Evolutionary conservation across 371 early-diverging fungal species (phyloP), one percentile per base, ranked within the genome.

Genomic region (Smittium mucronatum): DNA sequence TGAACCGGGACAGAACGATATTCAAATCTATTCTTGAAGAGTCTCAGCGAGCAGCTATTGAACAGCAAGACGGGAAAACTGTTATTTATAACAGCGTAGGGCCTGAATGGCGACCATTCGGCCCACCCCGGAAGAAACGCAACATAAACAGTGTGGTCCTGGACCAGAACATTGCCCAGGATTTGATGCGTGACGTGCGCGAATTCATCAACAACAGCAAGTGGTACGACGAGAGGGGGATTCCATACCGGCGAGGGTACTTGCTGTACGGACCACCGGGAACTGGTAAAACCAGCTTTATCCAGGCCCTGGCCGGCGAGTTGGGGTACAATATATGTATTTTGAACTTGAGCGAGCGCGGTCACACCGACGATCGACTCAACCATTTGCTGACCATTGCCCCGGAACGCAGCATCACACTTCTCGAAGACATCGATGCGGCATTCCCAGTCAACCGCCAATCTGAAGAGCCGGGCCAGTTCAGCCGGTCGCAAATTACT

Each of bases 361-460:
- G 94, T 26, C 74, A 95, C 82, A 94, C 99, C 32, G 97, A 95
- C 81, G 95, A 99, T 82, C 85, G 99, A 70, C 76, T 98, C 36
- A 91, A 93, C 71, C 93, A 95, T 70, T 78, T 98, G 70, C 79
- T 99, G 67, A 94, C 91, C 63, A 91, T 95, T 69, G 86, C 92
- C 35, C 99, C 99, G 11, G 92, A 93, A 68, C 88, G 99, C 34
- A 92, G 95, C 70, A 87, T 99, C 57, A 88, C 99, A 75, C 81
- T 99, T 67, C 83, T 99, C 34, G 99, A 99, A 80, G 99, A 99
- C 78, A 89, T 99, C 57, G 99, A 99, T 78, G 99, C 99, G 0
- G 98, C 99, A 1, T 99, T 99, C 75, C 81, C 85, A 25, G 86
- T 85, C 75, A 82, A 85, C 70, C 75, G 81, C 76, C 60, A 87